Base-by-base conservation (phyloP, 106 monocot species). In the Triglochin maritima region DNA sequence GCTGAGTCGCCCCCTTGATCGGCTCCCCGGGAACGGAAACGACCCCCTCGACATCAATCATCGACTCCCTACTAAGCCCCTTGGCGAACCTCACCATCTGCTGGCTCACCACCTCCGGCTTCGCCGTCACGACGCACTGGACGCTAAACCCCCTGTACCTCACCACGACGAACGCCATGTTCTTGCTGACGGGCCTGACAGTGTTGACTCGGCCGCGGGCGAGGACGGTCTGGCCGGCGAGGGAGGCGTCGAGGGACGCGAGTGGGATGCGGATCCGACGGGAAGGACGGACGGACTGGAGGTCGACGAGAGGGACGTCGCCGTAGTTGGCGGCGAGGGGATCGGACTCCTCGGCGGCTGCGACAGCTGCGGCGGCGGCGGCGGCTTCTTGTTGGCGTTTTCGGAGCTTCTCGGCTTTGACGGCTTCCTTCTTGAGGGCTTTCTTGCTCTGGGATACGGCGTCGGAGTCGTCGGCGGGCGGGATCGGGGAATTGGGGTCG, bases 21-120 rank as follows among this genome's bases (percentile, higher is more conserved):
- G 79, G 79, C 6, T 81, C 78, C 47, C 78, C 71, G 1, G 93
- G 93, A 12, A 84, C 59, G 1, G 83, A 75, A 5, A 93, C 77
- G n/a, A 82, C 12, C 9, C 89, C 93, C 52, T 86, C 80, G 3
- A 89, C 64, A 44, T 93, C 93, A 7, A 93, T 71, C 15, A 86
- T 74, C 7, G 93, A 93, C 64, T 93, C 93, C 54, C 72, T 64
- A 66, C 81, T 88, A 16, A 93, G 60, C 44, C 72, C 77, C 11
- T 77, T 80, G 4, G 84, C 88, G 56, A 76, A 93, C 70, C 81
- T 83, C 56, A 88, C 93, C 92, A 93, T 88, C 74, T 85, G 84
- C 11, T 68, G 56, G 70, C 94, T 94, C 7, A 89, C 86, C 44
- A 47, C n/a, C 13, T 69, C 85, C 46, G 76, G 57, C 13, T 61